Evolutionary conservation across 371 early-diverging fungal genomes (phyloP).

Genomic region (Mucor sp.): DNA sequence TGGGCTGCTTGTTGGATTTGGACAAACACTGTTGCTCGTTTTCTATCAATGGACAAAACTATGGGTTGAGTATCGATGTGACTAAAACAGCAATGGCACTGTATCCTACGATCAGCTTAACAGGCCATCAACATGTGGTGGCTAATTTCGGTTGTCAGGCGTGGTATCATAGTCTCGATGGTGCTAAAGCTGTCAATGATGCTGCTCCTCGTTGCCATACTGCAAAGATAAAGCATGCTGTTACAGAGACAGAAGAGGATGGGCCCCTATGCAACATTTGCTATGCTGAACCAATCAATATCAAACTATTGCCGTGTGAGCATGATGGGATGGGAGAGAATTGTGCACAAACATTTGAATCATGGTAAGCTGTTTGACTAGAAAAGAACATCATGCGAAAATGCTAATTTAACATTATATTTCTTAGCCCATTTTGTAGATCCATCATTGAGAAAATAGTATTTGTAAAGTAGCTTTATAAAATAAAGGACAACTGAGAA

Average conservation of each 20-base stretch:
- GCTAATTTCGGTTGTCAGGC: conserved; percentile 44
- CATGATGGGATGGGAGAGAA: conserved; percentile 41
- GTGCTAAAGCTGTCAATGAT: neutral
- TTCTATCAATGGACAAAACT: conserved; percentile 43
- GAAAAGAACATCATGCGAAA: too few relatives aligned
- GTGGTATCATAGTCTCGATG: conserved; percentile 18
- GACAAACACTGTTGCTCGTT: conserved; percentile 42
- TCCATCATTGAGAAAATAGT: neutral
- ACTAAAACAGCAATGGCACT: conserved; percentile 19
- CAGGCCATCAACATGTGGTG: conserved; percentile 43
- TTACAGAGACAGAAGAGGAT: conserved; percentile 14
- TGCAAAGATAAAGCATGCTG: neutral
- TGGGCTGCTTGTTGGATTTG: conserved; percentile 49
- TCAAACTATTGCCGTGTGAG: conserved; percentile 37
- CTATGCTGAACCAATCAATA: conserved; percentile 42
- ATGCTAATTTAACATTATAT: neutral
- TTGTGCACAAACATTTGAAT: conserved; percentile 35
- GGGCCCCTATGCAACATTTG: conserved; percentile 43
- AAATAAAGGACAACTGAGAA: neutral
- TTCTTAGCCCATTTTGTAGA: conserved; percentile 21
- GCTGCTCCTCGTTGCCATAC: neutral
- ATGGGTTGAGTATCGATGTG: conserved; percentile 20
- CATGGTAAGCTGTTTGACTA: too few relatives aligned
- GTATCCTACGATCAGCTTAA: conserved; percentile 46
- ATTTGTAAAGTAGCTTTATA: neutral